Evolutionary conservation across 164 flowering plant species (phyloP).

Genomic region (Magnolia kwangsiensis): DNA sequence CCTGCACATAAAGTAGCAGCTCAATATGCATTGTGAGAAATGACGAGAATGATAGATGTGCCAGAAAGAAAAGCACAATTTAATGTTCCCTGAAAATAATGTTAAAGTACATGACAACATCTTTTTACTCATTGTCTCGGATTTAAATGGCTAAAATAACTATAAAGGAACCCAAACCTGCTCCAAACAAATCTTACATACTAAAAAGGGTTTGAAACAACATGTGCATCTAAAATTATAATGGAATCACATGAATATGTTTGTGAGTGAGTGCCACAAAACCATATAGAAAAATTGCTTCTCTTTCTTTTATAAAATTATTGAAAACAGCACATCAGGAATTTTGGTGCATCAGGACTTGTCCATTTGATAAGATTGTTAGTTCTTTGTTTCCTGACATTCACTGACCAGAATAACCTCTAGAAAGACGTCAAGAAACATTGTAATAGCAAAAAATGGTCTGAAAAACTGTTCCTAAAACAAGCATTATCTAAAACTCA

Average conservation of each 20-base stretch:
- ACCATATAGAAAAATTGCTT: too few relatives aligned
- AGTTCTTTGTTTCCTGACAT: background rate
- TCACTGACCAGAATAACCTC: background rate
- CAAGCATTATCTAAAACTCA: background rate
- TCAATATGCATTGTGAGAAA: background rate
- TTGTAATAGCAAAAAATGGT: background rate
- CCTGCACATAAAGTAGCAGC: constrained; percentile 35
- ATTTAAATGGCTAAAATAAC: background rate
- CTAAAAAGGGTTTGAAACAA: background rate
- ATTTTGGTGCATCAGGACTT: too few relatives aligned
- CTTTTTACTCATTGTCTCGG: background rate
- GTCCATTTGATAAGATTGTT: too few relatives aligned
- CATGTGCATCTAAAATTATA: background rate
- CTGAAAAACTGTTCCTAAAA: background rate
- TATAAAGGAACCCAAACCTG: background rate
- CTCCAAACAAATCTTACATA: background rate
- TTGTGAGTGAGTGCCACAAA: background rate
- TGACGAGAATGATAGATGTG: background rate
- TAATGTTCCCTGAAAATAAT: background rate
- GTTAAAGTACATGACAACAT: background rate
- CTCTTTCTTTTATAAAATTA: too few relatives aligned
- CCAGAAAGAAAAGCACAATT: background rate
- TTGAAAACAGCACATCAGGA: too few relatives aligned
- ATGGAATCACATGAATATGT: background rate
- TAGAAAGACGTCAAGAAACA: background rate